Evolutionary conservation across 2,329 filamentous ascomycete genomes (phyloP).

Genomic region (Nemania bipapillata): DNA sequence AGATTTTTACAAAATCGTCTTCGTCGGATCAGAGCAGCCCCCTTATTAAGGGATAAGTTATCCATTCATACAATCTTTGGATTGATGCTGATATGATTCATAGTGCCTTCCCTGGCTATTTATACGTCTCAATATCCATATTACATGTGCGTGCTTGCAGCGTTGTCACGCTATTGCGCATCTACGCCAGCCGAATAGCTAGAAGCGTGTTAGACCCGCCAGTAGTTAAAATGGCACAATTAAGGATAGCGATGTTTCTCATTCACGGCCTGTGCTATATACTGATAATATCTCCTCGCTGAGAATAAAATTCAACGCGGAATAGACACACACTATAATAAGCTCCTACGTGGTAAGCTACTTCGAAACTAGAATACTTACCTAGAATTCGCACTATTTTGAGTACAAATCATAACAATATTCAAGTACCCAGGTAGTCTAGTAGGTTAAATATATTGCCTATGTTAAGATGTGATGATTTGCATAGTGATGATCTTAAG

Average conservation of each 20-base stretch:
- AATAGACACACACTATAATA: no score
- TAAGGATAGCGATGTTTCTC: background rate
- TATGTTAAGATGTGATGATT: background rate
- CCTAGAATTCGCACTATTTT: no score
- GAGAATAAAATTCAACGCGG: background rate
- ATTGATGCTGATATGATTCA: constrained; percentile 36
- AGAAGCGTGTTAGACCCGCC: constrained; percentile 38
- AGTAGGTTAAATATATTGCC: background rate
- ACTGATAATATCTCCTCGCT: background rate
- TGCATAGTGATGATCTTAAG: background rate
- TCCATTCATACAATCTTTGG: background rate
- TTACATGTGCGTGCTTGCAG: no score
- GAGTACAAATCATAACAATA: no score
- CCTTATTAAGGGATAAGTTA: constrained; percentile 51
- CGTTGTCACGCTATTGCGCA: constrained; percentile 42
- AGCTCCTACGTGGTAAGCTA: no score
- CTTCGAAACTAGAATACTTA: no score
- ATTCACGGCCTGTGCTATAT: background rate
- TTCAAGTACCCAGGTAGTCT: background rate
- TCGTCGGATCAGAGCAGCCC: constrained; percentile 40
- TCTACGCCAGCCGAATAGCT: constrained; percentile 41
- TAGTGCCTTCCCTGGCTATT: constrained; percentile 39
- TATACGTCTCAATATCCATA: no score
- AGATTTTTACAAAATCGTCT: background rate
- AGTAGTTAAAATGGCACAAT: background rate